Base-by-base conservation (phyloP, 1,284 basidiomycete genomes). In the Agaricales sp. region DNA sequence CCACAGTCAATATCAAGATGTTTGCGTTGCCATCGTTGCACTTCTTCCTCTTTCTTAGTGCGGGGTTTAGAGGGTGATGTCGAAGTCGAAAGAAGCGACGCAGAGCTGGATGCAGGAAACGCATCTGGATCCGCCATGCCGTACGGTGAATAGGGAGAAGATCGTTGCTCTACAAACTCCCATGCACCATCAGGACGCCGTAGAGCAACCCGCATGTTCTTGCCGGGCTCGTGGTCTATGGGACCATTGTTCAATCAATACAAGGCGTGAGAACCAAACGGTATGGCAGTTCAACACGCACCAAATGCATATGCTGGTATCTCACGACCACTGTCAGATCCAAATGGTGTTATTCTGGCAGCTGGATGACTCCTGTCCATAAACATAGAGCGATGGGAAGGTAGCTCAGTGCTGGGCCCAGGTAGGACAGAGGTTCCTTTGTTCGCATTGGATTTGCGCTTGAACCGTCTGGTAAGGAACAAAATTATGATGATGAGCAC, bases 161-260 rank as follows among this genome's bases (percentile, higher is more conserved):
- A 41, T 6, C n/a, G n/a, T 8, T 6, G 16, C 4, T 41, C 39
- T 8, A 41, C 39, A 20, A 41, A 41, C n/a, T 41, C 39, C 39
- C 39, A 41, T 41, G 39, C 39, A 16, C 39, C 39, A 20, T 41
- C 39, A 4, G 39, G 39, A 16, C 39, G 13, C 4, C 39, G 39
- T 6, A 41, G 13, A n/a, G 39, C 39, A 16, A 41, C 39, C 4
- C 39, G 39, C 39, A 41, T 41, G 39, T 41, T 41, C 19, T 18
- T 20, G 39, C 39, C 39, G 6, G 39, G 39, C 16, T 41, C 19
- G 19, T 41, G 19, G 18, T 11, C 39, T 41, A 16, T 8, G n/a
- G 18, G n/a, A n/a, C n/a, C n/a, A n/a, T n/a, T n/a, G n/a, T n/a
- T n/a, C 26, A 30, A 41, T 41, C 39, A 41, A 18, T 41, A 41